Percentiles rank a stretch among this genome's conserved stretches.
These are phyloP conservation scores for Plantago major DNA, from an alignment of 257 asterid genomes.

Conservation along the genomic window DNA sequence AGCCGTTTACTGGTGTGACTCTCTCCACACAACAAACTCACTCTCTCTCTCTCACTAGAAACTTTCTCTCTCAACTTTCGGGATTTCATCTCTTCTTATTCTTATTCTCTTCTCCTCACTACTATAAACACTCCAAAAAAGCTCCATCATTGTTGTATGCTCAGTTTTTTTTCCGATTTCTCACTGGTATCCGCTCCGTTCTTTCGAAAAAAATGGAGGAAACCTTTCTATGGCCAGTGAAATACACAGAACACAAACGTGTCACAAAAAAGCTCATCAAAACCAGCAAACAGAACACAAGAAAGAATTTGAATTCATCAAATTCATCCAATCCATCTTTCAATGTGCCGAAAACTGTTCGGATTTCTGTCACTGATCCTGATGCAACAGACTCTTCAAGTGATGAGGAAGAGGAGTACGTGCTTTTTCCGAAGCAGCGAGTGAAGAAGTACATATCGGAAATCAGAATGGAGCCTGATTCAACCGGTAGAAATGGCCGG, in stretches of 20 bases:
- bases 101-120: neutral
- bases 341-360: slow-evolving; percentile 36
- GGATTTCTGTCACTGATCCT: slow-evolving; percentile 57
- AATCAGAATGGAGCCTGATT: slow-evolving; percentile 35
- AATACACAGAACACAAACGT: slow-evolving; percentile 57
- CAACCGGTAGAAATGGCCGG: neutral
- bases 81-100: slow-evolving; percentile 21
- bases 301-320: slow-evolving; percentile 8
- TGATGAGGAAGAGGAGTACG: slow-evolving; percentile 58
- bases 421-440: slow-evolving; percentile 40
- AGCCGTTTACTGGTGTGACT: slow-evolving; percentile 30
- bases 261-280: slow-evolving; percentile 38
- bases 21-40: slow-evolving; percentile 26
- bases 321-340: slow-evolving; percentile 20
- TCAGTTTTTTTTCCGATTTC: neutral
- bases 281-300: slow-evolving; percentile 25
- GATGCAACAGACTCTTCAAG: slow-evolving; percentile 85
- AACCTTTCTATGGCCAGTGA: slow-evolving; percentile 42
- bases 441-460: slow-evolving; percentile 55
- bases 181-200: neutral
- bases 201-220: slow-evolving; percentile 47
- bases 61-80: slow-evolving; percentile 2
- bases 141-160: no score
- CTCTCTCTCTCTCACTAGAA: slow-evolving; percentile 16
- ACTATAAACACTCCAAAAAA: neutral